Percentiles rank a stretch among this genome's conserved stretches.
Evolutionary conservation across 306 rosid genomes (phyloP).

Genomic region (Elaeagnus macrophylla): DNA sequence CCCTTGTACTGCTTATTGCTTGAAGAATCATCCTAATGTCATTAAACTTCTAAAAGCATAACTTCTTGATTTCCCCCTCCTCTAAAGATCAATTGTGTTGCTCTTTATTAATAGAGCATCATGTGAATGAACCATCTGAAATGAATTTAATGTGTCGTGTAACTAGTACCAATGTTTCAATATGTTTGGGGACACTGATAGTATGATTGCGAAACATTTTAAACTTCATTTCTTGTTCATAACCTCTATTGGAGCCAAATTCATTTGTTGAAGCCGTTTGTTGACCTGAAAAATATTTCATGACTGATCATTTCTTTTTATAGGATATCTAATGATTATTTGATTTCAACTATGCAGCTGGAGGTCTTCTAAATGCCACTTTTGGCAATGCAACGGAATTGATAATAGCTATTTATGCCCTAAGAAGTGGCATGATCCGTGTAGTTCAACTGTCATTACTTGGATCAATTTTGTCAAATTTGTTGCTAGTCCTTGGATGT

Average conservation of each 20-base stretch:
- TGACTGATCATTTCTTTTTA: background rate
- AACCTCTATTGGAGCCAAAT: background rate
- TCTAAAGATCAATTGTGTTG: too few species aligned
- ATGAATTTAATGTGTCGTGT: too few species aligned
- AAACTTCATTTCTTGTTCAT: too few species aligned
- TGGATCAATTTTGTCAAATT: slow-evolving; percentile 80
- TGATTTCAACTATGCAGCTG: slow-evolving; percentile 39
- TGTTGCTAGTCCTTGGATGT: slow-evolving; percentile 83
- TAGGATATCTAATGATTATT: background rate
- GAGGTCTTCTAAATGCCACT: slow-evolving; percentile 82
- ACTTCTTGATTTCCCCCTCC: too few species aligned
- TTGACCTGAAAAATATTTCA: background rate
- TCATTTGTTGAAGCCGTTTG: background rate
- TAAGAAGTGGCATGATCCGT: slow-evolving; percentile 51
- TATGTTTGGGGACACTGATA: too few species aligned
- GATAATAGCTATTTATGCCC: slow-evolving; percentile 67
- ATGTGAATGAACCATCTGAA: too few species aligned
- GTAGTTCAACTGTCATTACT: slow-evolving; percentile 74
- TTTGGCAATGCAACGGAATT: slow-evolving; percentile 91
- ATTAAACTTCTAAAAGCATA: too few species aligned
- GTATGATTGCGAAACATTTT: too few species aligned
- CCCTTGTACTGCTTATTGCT: too few species aligned
- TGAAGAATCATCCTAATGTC: too few species aligned
- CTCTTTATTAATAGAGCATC: too few species aligned
- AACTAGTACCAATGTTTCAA: too few species aligned